Percentiles rank a stretch among this genome's conserved stretches.
Conservation (phyloP, 345 rosid species). For the Mercurialis annua region DNA sequence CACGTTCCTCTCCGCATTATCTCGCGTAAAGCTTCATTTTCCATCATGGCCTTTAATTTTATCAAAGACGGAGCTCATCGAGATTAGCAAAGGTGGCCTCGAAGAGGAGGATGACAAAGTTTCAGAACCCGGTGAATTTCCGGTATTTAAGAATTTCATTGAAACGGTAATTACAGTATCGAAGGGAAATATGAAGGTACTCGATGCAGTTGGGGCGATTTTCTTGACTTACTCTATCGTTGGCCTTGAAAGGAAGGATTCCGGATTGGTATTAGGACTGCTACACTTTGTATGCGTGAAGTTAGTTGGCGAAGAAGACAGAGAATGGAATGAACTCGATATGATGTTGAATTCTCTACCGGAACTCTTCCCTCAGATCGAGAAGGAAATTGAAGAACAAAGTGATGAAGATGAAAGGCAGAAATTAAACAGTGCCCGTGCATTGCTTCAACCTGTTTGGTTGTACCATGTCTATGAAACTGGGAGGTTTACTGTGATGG, state of each 20-base stretch:
- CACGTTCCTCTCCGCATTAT: constrained; percentile 28
- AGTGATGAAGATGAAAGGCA: constrained; percentile 35
- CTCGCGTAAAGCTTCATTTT: constrained; percentile 41
- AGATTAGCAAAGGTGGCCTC: constrained; percentile 27
- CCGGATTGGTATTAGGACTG: constrained; percentile 52
- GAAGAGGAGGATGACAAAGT: constrained; percentile 39
- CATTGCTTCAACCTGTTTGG: constrained; percentile 84
- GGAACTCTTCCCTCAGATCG: constrained; percentile 56
- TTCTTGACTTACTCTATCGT: constrained; percentile 44
- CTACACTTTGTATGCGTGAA: constrained; percentile 52
- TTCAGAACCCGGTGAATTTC: constrained; percentile 35
- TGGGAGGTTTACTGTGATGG: constrained; percentile 51
- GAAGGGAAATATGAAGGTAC: constrained; percentile 40
- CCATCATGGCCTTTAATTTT: constrained; percentile 63
- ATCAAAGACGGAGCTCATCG: constrained; percentile 49
- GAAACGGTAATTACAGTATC: constrained; percentile 38
- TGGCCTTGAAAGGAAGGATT: constrained; percentile 62
- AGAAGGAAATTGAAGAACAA: constrained; percentile 54
- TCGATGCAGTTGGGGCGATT: constrained; percentile 65
- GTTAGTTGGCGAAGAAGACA: constrained; percentile 53
- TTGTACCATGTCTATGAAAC: constrained; percentile 76
- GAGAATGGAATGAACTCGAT: constrained; percentile 66
- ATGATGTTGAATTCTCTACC: constrained; percentile 61
- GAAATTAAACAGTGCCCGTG: constrained; percentile 41
- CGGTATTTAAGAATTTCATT: constrained; percentile 42